These are phyloP conservation scores for Apiotrichum domesticum DNA, from an alignment of 1,284 basidiomycete genomes.

Conservation along the genomic window DNA sequence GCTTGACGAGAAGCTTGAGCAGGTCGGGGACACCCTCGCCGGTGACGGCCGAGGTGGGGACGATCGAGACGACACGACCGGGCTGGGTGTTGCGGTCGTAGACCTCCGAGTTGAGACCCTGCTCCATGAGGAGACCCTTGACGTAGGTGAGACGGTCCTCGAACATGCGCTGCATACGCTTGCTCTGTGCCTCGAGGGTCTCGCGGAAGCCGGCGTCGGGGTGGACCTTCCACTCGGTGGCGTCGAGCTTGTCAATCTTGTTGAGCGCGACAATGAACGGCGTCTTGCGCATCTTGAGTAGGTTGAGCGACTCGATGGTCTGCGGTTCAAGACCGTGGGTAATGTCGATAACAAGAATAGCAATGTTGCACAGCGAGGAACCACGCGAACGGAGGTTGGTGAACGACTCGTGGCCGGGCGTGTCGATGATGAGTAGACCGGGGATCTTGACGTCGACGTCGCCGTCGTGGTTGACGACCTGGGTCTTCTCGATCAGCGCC, in stretches of 20 bases:
- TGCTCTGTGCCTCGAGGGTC: conserved; percentile 79
- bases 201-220: conserved; percentile 90
- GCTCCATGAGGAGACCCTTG: conserved; percentile 90
- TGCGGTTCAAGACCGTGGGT: conserved; percentile 98
- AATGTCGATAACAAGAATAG: conserved; percentile 97
- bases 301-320: conserved; percentile 89
- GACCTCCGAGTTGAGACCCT: conserved; percentile 89
- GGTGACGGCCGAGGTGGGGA: conserved; percentile 95
- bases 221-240: conserved; percentile 80
- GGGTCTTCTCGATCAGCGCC: conserved; percentile 90
- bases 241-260: conserved; percentile 52
- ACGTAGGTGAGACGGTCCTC: conserved; percentile 81
- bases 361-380: conserved; percentile 97
- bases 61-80: conserved; percentile 87
- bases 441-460: conserved; percentile 92
- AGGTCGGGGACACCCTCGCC: conserved; percentile 99
- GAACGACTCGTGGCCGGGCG: conserved; percentile 99
- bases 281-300: conserved; percentile 90
- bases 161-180: conserved; percentile 82
- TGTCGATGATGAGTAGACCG: conserved; percentile 94
- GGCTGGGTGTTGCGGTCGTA: conserved; percentile 99
- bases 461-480: conserved; percentile 80
- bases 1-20: conserved; percentile 95
- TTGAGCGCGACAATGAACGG: conserved; percentile 99
- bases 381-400: conserved; percentile 94